Evolutionary conservation across 176 grass and related monocot genomes (phyloP), one percentile per base, ranked within the genome.

Genomic region (Lolium multiflorum): DNA sequence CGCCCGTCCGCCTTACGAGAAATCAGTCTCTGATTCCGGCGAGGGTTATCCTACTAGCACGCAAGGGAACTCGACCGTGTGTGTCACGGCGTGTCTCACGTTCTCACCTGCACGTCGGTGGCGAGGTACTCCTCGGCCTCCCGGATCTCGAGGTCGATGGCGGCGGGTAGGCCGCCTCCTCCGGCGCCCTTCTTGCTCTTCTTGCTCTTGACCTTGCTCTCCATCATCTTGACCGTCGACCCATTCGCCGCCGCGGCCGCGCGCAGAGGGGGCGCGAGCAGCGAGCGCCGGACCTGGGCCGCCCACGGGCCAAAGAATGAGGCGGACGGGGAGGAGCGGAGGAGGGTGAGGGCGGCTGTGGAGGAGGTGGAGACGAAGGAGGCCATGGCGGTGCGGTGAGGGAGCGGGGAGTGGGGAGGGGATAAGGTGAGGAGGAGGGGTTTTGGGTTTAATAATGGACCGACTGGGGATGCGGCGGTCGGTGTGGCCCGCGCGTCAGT

Each of bases 71-170:
- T 15, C 18, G 28, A 11, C 39, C 28, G 28, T 31, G 28, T 31
- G 28, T 31, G 28, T 31, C 28, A 31, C 28, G 28, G 28, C 28
- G 28, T 1, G 28, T 31, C 1, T 31, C 1, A 1, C 28, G 28
- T 31, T 31, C 28, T 85, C 71, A 95, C 91, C 81, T 88, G 91
- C 38, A 92, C 76, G 81, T 98, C 93, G 80, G 87, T 88, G 88
- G 91, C 84, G 58, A 91, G 89, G 76, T 89, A 96, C 74, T 87
- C 84, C 87, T 88, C 83, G 1, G 90, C 88, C 41, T 91, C 94
- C 84, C 89, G 94, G 39, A 98, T 96, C 84, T 98, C 96, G 0
- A 82, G 39, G 20, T 96, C 96, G 13, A 98, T 82, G 14, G 90
- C 82, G 15, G 81, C 84, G 20, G 91, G 24, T 7, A 98, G 92